Evolutionary conservation across 2,329 filamentous ascomycete species (phyloP).

Genomic region (Pseudonectria buxi): DNA sequence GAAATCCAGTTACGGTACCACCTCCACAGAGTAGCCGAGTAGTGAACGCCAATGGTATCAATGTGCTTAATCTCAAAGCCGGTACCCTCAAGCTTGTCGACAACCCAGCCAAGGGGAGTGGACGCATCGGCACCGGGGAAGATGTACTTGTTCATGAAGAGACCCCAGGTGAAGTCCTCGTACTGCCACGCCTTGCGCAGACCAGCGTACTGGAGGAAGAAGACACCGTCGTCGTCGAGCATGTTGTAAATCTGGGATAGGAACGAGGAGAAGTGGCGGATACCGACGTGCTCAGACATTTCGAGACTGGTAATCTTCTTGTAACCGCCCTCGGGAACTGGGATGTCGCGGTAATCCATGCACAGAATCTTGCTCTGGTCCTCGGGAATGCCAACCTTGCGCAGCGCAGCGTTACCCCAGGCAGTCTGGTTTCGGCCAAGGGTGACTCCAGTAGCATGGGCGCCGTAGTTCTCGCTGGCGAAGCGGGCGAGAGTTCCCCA

Average conservation of each 20-base stretch:
- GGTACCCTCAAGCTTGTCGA: conserved; percentile 73
- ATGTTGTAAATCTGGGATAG: conserved; percentile 84
- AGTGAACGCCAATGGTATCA: conserved; percentile 94
- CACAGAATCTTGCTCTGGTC: conserved; percentile 88
- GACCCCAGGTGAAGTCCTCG: conserved; percentile 94
- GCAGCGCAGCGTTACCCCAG: conserved; percentile 88
- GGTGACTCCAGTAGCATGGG: conserved; percentile 80
- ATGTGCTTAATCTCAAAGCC: conserved; percentile 73
- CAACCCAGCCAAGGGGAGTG: conserved; percentile 81
- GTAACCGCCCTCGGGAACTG: conserved; percentile 62
- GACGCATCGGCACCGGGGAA: conserved; percentile 96
- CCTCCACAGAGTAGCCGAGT: conserved; percentile 91
- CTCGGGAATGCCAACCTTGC: conserved; percentile 73
- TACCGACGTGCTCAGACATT: conserved; percentile 98
- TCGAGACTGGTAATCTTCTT: conserved; percentile 96
- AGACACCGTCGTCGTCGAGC: conserved; percentile 91
- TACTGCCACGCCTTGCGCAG: conserved; percentile 95
- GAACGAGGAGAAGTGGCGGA: conserved; percentile 78
- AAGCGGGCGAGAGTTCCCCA: conserved; percentile 96
- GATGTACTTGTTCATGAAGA: conserved; percentile 99
- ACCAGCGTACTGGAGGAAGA: conserved; percentile 94
- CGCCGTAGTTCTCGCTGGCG: conserved; percentile 86
- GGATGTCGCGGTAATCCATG: conserved; percentile 95
- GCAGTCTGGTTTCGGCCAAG: conserved; percentile 94
- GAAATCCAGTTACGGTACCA: conserved; percentile 99